Evolutionary conservation across 2,329 filamentous ascomycete species (phyloP), one percentile per base, ranked within the genome.

Genomic region (Didymella arachidicola): DNA sequence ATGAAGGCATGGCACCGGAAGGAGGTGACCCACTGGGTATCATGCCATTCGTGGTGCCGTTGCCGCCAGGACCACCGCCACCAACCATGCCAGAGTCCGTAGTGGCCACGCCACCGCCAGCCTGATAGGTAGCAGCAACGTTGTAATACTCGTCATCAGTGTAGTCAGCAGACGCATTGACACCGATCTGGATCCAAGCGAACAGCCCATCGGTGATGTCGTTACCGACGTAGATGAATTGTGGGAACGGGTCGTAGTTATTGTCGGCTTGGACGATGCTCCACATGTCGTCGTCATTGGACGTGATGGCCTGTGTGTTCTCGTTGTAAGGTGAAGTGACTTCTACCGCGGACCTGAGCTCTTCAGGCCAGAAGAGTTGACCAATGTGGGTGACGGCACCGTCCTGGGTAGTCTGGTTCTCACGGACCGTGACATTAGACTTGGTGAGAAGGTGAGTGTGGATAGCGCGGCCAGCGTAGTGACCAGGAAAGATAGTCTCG

Each of bases 401-500:
- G 49, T 75, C 77, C 1, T 72, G 66, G 60, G 77, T 79, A 6
- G 76, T 80, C n/a, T 72, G 68, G 63, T 79, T 78, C 3, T 67
- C 62, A 26, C 75, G 70, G 8, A 78, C 59, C 7, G 68, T 70
- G 19, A 74, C 70, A 43, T 76, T 74, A 29, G 72, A 70, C 53
- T 78, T 77, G 14, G 74, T 74, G 26, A 79, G 73, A 18, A 81
- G 51, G 47, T 73, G 70, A 16, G 55, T 63, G 60, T 72, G 69
- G n/a, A 60, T 66, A 14, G 70, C 63, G 36, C 71, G 66, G 10
- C 71, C 70, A 4, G 52, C 55, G 42, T 74, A 73, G 47, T 81
- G 79, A 16, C 80, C 80, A 0, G 80, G 79, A 66, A 82, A 80
- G 39, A 79, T 77, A 19, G 80, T 83, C 30, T 82, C 77, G 63